A percentile compares a stretch with the other conserved stretches of the same genome.
Evolutionary conservation across 1,284 basidiomycete species (phyloP).

Genomic region (Mycena sp.): DNA sequence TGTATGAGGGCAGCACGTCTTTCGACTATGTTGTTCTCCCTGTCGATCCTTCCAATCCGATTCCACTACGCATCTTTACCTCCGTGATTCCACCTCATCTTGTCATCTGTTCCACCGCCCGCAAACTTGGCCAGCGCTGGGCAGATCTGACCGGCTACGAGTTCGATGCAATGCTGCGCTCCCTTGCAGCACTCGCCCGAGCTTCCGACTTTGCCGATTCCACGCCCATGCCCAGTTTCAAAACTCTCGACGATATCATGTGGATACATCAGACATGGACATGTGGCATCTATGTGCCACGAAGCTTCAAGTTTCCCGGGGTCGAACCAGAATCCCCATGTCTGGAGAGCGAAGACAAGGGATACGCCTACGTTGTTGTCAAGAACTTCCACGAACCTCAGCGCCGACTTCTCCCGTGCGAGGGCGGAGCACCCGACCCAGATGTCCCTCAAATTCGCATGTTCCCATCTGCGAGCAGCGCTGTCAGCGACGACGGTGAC

Average conservation of each 20-base stretch:
- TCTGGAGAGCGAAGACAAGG: too few species aligned
- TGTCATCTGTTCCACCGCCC: background rate
- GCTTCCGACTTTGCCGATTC: background rate
- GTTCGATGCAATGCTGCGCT: background rate
- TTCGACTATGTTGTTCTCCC: constrained; percentile 15
- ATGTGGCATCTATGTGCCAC: background rate
- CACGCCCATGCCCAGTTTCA: background rate
- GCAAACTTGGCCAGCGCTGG: background rate
- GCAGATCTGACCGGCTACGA: background rate
- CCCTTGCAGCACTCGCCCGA: background rate
- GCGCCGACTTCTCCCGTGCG: constrained; percentile 11
- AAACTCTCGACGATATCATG: background rate
- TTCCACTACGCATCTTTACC: background rate
- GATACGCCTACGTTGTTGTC: too few species aligned
- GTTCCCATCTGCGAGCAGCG: background rate
- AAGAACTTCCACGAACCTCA: background rate
- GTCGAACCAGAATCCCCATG: background rate
- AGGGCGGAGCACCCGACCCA: background rate
- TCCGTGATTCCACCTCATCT: constrained; percentile 9
- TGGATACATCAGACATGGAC: too few species aligned
- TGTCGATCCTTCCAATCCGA: background rate
- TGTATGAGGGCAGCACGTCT: background rate
- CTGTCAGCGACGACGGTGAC: background rate
- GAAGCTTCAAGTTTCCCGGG: constrained; percentile 9
- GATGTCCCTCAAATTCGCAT: background rate